Evolutionary conservation across 495 filamentous ascomycete genomes (phyloP).

Genomic region (Penicillium antarcticum): DNA sequence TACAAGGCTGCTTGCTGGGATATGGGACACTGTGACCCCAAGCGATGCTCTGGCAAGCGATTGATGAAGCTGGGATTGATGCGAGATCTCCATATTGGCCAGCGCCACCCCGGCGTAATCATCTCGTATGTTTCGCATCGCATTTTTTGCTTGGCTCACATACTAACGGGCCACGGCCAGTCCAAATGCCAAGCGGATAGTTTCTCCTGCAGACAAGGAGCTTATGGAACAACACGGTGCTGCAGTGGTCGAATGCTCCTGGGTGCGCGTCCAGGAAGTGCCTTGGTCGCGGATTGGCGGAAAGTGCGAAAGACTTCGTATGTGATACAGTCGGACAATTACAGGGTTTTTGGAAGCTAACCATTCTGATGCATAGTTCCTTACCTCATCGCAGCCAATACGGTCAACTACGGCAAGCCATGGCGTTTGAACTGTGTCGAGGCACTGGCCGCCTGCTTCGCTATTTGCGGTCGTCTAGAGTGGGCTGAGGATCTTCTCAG

Average conservation of each 20-base stretch:
- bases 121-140: conserved; percentile 58
- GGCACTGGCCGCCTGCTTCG: conserved; percentile 87
- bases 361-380: conserved; percentile 50
- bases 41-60: conserved; percentile 92
- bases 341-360: not conserved
- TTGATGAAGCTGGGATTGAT: conserved; percentile 89
- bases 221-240: conserved; percentile 85
- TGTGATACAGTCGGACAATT: conserved; percentile 13
- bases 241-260: conserved; percentile 95
- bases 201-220: conserved; percentile 78
- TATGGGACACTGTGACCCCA: conserved; percentile 94
- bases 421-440: conserved; percentile 95
- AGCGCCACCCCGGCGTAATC: conserved; percentile 85
- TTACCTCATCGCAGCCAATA: conserved; percentile 94
- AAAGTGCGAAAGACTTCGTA: conserved; percentile 81
- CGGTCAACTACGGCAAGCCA: conserved; percentile 94
- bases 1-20: conserved; percentile 98
- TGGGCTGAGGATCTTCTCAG: conserved; percentile 83
- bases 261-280: conserved; percentile 88
- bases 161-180: conserved; percentile 32
- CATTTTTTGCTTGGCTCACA: not conserved
- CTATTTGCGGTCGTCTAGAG: conserved; percentile 84
- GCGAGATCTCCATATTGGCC: conserved; percentile 87
- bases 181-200: conserved; percentile 80
- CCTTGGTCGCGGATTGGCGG: conserved; percentile 90